Percentiles rank a stretch among this genome's conserved stretches.
These are phyloP conservation scores for Viola odorata DNA, from an alignment of 345 rosid genomes.

Conservation along the genomic window DNA sequence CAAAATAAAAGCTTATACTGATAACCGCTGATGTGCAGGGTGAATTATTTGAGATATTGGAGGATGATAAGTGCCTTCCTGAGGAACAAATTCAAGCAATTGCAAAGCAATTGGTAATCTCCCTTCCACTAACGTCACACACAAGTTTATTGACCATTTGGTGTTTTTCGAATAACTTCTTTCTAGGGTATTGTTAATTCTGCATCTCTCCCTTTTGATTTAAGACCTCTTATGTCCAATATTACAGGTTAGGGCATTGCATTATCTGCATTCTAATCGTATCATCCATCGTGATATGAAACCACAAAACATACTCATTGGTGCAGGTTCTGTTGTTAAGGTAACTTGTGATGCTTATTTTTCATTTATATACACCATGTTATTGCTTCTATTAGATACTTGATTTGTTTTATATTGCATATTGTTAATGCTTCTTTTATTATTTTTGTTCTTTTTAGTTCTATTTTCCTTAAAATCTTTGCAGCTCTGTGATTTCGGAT, in stretches of 20 bases:
- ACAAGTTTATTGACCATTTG: background rate
- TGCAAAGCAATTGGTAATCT: slow-evolving; percentile 86
- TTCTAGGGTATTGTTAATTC: background rate
- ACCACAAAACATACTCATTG: slow-evolving; percentile 98
- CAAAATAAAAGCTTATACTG: background rate
- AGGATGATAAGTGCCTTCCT: slow-evolving; percentile 95
- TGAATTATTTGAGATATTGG: slow-evolving; percentile 91
- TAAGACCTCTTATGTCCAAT: slow-evolving; percentile 3
- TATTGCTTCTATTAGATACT: background rate
- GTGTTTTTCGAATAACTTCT: slow-evolving; percentile 5
- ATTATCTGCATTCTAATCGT: slow-evolving; percentile 95
- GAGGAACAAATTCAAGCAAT: slow-evolving; percentile 98
- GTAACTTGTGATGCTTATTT: slow-evolving; percentile 22
- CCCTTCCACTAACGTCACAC: slow-evolving; percentile 1
- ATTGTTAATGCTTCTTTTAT: no score
- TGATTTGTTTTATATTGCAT: background rate
- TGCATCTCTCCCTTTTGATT: background rate
- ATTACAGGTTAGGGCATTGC: slow-evolving; percentile 79
- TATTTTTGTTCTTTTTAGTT: slow-evolving; percentile 7
- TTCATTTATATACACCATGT: background rate
- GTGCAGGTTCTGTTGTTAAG: slow-evolving; percentile 92
- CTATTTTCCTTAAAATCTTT: slow-evolving; percentile 16
- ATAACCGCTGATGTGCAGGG: slow-evolving; percentile 45
- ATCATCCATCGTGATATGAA: slow-evolving; percentile 99
- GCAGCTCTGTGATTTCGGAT: slow-evolving; percentile 98